Percentiles rank a stretch among this genome's conserved stretches.
Conservation (phyloP, 495 filamentous ascomycete genomes). For the Achaetomiella virescens region DNA sequence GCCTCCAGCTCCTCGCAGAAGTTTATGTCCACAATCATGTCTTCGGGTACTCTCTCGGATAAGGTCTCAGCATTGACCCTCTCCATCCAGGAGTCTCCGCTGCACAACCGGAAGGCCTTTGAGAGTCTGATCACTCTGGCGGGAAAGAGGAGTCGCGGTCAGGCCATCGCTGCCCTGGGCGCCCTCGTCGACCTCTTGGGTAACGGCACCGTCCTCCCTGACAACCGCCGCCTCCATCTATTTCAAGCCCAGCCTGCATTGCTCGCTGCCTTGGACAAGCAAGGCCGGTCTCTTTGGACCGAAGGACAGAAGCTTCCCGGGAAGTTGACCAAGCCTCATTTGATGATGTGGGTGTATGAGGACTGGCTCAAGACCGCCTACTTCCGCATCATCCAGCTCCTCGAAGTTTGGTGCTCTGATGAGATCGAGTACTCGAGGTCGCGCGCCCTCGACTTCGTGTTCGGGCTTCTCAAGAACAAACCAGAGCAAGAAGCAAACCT, state of each 20-base stretch:
- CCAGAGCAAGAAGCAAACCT: slow-evolving; percentile 96
- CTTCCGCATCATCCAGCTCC: slow-evolving; percentile 82
- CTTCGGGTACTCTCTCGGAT: slow-evolving; percentile 90
- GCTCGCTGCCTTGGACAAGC: slow-evolving; percentile 56
- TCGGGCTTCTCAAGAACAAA: slow-evolving; percentile 84
- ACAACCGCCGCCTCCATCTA: slow-evolving; percentile 67
- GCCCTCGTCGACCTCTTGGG: slow-evolving; percentile 92
- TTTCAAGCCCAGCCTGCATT: slow-evolving; percentile 80
- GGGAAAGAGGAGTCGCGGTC: slow-evolving; percentile 83
- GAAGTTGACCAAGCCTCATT: slow-evolving; percentile 60
- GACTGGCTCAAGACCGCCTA: slow-evolving; percentile 89
- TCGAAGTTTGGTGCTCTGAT: slow-evolving; percentile 88
- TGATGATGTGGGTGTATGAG: slow-evolving; percentile 89
- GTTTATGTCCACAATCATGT: slow-evolving; percentile 95
- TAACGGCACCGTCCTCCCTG: slow-evolving; percentile 76
- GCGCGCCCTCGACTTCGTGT: slow-evolving; percentile 80
- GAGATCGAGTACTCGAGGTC: slow-evolving; percentile 87
- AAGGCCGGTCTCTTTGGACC: slow-evolving; percentile 53
- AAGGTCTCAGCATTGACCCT: slow-evolving; percentile 93
- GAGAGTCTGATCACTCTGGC: slow-evolving; percentile 75
- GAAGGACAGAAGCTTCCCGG: slow-evolving; percentile 60
- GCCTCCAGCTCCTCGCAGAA: slow-evolving; percentile 74
- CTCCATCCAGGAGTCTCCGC: slow-evolving; percentile 87
- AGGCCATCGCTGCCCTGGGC: slow-evolving; percentile 83
- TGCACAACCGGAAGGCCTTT: slow-evolving; percentile 84